phyloP scores from a whole-genome alignment of 176 grass and related monocot genomes.

The Triticum urartu region DNA sequence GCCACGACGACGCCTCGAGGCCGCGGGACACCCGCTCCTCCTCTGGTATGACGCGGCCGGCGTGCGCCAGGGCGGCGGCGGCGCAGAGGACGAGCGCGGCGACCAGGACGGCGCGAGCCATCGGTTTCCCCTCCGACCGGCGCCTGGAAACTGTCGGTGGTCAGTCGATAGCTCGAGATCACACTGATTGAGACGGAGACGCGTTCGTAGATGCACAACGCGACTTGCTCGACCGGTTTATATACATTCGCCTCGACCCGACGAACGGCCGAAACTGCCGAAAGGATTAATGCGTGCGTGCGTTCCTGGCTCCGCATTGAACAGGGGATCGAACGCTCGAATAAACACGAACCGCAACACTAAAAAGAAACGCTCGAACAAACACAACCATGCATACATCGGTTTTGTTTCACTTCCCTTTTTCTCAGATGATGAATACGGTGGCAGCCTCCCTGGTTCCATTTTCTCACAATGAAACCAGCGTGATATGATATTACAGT shows the following conservation, averaged over 20 bases:
- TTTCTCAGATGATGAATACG: no score
- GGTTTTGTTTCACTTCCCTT: not conserved
- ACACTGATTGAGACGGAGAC: not conserved
- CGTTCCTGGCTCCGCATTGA: not conserved
- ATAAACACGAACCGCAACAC: not conserved
- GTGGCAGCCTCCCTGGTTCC: no score
- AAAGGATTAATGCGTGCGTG: not conserved
- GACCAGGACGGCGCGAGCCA: conserved; percentile 10
- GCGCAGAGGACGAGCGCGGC: conserved; percentile 29
- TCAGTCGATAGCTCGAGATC: not conserved
- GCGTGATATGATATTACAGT: no score
- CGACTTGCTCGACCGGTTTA: not conserved
- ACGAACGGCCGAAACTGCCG: not conserved
- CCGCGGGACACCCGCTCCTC: not conserved
- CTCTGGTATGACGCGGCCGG: not conserved
- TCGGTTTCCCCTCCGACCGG: not conserved
- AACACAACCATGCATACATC: not conserved
- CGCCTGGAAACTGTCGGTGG: not conserved
- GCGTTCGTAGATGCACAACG: not conserved
- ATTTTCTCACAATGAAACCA: no score
- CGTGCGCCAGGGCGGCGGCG: not conserved
- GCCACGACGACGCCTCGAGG: not conserved
- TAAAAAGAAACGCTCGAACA: not conserved
- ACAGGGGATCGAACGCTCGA: not conserved
- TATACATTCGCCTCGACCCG: not conserved